These are phyloP conservation scores for Teunomyces tritomae DNA, from an alignment of 805 yeast species.

Conservation along the genomic window DNA sequence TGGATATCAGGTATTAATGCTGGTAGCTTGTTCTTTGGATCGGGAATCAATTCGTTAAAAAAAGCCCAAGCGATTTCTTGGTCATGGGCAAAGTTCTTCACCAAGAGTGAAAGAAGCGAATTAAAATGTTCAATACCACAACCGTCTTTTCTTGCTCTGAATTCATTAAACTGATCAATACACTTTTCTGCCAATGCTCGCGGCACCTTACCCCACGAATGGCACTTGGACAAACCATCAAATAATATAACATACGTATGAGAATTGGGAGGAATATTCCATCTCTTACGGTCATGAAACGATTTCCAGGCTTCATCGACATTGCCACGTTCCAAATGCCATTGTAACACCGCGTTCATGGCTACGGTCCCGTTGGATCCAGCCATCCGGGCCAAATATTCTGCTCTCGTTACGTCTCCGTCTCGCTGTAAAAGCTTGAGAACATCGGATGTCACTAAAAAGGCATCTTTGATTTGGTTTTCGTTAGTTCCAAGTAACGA, in stretches of 20 bases:
- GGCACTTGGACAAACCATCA: slow-evolving; percentile 32
- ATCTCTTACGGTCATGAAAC: slow-evolving; percentile 56
- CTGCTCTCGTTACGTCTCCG: slow-evolving; percentile 50
- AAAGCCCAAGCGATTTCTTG: slow-evolving; percentile 38
- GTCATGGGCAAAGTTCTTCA: slow-evolving; percentile 31
- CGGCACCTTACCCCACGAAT: slow-evolving; percentile 32
- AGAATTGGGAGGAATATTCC: slow-evolving; percentile 57
- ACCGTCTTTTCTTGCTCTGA: slow-evolving; percentile 8
- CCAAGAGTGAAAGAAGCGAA: slow-evolving; percentile 33
- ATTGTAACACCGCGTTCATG: slow-evolving; percentile 58
- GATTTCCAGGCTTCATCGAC: slow-evolving; percentile 49
- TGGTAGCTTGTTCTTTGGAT: slow-evolving; percentile 12
- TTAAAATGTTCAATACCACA: slow-evolving; percentile 33
- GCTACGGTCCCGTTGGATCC: slow-evolving; percentile 41
- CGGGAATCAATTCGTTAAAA: slow-evolving; percentile 27
- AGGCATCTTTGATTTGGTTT: slow-evolving; percentile 57
- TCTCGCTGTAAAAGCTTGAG: slow-evolving; percentile 49
- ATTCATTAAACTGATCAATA: slow-evolving; percentile 19
- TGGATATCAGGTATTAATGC: slow-evolving; percentile 28
- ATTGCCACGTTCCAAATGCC: slow-evolving; percentile 43
- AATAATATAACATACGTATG: slow-evolving; percentile 35
- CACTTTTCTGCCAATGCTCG: slow-evolving; percentile 18
- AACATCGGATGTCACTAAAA: slow-evolving; percentile 53
- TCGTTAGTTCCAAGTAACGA: slow-evolving; percentile 51
- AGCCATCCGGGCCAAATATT: slow-evolving; percentile 48